Conservation (phyloP, 2,329 filamentous ascomycete genomes). For the Neofusicoccum kwambonambiense region DNA sequence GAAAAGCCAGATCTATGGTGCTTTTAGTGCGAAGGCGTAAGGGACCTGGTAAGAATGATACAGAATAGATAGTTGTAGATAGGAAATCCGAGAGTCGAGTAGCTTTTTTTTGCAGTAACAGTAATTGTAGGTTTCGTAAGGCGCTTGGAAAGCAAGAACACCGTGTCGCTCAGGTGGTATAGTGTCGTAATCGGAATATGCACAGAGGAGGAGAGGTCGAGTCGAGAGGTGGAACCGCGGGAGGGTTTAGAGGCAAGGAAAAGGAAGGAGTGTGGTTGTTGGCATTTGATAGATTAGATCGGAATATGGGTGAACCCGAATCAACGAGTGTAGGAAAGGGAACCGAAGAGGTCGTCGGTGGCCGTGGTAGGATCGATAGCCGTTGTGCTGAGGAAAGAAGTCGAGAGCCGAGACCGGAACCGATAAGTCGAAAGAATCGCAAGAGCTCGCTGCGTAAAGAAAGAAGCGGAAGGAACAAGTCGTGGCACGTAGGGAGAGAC, state of each 20-base stretch:
- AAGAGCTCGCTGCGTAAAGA: constrained; percentile 33
- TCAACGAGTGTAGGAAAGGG: constrained; percentile 38
- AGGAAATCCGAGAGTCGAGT: constrained; percentile 15
- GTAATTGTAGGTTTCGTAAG: constrained; percentile 22
- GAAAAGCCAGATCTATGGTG: constrained; percentile 24
- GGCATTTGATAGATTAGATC: constrained; percentile 44
- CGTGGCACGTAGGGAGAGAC: constrained; percentile 34
- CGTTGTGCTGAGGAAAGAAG: constrained; percentile 18
- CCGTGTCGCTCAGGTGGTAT: constrained; percentile 28
- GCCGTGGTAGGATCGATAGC: neutral
- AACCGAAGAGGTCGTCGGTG: constrained; percentile 23
- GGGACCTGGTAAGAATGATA: constrained; percentile 26
- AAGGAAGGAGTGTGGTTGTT: constrained; percentile 44
- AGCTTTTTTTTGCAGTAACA: constrained; percentile 21
- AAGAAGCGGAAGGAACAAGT: constrained; percentile 30
- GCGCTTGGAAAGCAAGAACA: constrained; percentile 28
- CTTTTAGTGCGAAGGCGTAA: constrained; percentile 18
- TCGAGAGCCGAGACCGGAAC: constrained; percentile 24
- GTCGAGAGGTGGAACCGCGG: constrained; percentile 10
- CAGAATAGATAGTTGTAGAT: constrained; percentile 17
- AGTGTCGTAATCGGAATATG: constrained; percentile 19
- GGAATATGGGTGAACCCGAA: constrained; percentile 36
- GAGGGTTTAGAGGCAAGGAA: constrained; percentile 39
- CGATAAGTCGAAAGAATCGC: constrained; percentile 25
- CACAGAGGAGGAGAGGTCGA: constrained; percentile 19